Conservation (phyloP, 441 rosid species). For the Erodium trifolium region DNA sequence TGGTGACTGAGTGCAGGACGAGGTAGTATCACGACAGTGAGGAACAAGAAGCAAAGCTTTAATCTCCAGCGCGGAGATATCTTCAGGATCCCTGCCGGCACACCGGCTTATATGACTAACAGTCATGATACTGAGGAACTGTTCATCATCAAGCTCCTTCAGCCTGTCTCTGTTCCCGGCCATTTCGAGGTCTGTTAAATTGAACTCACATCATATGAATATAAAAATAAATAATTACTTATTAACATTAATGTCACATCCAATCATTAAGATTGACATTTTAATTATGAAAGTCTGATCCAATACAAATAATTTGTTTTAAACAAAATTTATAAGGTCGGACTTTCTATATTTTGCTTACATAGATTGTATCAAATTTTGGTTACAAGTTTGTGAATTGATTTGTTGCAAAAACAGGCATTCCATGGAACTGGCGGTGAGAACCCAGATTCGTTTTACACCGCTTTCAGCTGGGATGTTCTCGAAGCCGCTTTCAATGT, state of each 20-base stretch:
- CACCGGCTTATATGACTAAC: slow-evolving; percentile 31
- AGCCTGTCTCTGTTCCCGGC: slow-evolving; percentile 34
- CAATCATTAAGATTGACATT: no score
- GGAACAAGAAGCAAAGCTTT: slow-evolving; percentile 28
- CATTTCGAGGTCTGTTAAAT: slow-evolving; percentile 21
- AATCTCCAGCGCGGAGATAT: slow-evolving; percentile 35
- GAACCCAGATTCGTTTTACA: slow-evolving; percentile 28
- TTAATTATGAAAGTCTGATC: no score
- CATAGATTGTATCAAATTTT: no score
- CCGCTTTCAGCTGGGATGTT: slow-evolving; percentile 40
- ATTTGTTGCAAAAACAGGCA: slow-evolving; percentile 18
- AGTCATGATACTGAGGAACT: slow-evolving; percentile 35
- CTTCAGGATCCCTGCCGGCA: slow-evolving; percentile 32
- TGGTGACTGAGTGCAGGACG: slow-evolving; percentile 24
- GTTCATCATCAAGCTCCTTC: slow-evolving; percentile 23
- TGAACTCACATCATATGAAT: no score
- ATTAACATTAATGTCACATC: no score
- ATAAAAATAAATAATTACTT: no score
- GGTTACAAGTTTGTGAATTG: not conserved
- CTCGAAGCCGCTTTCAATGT: slow-evolving; percentile 50
- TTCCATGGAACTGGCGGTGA: slow-evolving; percentile 27
- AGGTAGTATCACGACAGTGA: slow-evolving; percentile 28
- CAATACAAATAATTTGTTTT: no score
- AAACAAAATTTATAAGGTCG: no score
- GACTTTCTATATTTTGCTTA: no score